Base-by-base conservation (phyloP, 225 moss, liverwort and hornwort genomes). In the Physcomitrellopsis africana region DNA sequence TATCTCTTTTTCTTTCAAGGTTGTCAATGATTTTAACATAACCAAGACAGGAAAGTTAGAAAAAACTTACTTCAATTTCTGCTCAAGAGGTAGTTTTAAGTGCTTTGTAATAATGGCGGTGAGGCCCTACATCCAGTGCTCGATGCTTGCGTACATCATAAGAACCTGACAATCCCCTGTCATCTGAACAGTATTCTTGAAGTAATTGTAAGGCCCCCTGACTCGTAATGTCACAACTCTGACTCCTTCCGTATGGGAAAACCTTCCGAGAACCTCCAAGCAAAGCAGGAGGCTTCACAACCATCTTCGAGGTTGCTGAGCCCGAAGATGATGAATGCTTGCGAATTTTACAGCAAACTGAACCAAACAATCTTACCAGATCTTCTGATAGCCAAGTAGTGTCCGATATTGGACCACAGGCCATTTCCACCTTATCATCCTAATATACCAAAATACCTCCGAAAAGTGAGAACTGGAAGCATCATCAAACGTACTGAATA, bases 61-160 rank as follows among this genome's bases (percentile, higher is more conserved):
- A n/a, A 43, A 37, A 37, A 78, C 78, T 32, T 80, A 88, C 87
- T 88, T 85, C 17, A 85, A 42, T 73, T 83, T 88, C 51, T 81
- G 67, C 70, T 88, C 81, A 53, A 67, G 85, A 59, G 83, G 81
- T 48, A 70, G 61, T 63, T 78, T 7, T 85, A 58, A 85, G 81
- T 73, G 80, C 43, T 78, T 88, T 88, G 83, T 88, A 88, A 78
- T 88, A 83, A 44, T 88, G 88, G 73, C 88, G 88, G 73, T 88
- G 88, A 69, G 88, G 85, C 60, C 85, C 85, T 75, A 81, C 37
- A 82, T 70, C 72, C 57, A 47, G 54, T 60, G 85, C 65, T 26
- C 81, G 78, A 12, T 80, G 72, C 70, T 83, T 85, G 76, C 22
- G 49, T 60, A 67, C 56, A 27, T 61, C 78, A 63, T 67, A 81